Conservation (phyloP, 176 grass and related monocot genomes). For the Pharus latifolius region DNA sequence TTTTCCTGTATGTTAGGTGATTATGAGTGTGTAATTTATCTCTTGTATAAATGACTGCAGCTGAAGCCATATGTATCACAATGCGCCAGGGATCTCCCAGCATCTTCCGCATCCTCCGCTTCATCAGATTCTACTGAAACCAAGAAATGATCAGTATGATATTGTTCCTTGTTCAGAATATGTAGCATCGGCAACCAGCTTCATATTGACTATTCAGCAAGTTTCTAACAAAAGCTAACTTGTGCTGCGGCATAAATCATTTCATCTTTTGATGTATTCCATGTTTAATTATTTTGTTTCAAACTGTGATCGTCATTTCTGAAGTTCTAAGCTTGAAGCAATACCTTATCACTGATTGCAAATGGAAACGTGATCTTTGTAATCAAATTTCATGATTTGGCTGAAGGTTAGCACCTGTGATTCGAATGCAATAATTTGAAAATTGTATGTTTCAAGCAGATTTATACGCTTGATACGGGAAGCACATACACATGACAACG, state of each 20-base stretch:
- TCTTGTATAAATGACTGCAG: slow-evolving; percentile 33
- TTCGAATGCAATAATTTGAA: too few relatives aligned
- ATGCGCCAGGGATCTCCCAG: slow-evolving; percentile 40
- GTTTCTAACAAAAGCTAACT: neutral
- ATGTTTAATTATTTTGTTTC: neutral
- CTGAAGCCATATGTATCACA: slow-evolving; percentile 82
- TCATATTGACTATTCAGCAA: neutral
- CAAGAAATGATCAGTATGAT: slow-evolving; percentile 34
- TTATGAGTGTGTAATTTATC: neutral
- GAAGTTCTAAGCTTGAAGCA: neutral
- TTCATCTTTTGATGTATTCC: too few relatives aligned
- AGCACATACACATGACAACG: too few relatives aligned
- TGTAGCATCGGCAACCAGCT: neutral
- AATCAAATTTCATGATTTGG: too few relatives aligned
- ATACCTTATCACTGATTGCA: too few relatives aligned
- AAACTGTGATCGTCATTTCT: neutral
- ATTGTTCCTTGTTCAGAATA: neutral
- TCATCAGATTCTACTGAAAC: slow-evolving; percentile 39
- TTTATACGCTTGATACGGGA: too few relatives aligned
- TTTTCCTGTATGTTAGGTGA: neutral
- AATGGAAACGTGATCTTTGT: too few relatives aligned
- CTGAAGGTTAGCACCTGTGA: too few relatives aligned
- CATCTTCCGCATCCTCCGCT: slow-evolving; percentile 32
- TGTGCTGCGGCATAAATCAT: too few relatives aligned
- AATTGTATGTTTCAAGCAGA: too few relatives aligned